These are phyloP conservation scores for Rubia peregrina DNA, from an alignment of 305 asterid genomes.

Conservation along the genomic window DNA sequence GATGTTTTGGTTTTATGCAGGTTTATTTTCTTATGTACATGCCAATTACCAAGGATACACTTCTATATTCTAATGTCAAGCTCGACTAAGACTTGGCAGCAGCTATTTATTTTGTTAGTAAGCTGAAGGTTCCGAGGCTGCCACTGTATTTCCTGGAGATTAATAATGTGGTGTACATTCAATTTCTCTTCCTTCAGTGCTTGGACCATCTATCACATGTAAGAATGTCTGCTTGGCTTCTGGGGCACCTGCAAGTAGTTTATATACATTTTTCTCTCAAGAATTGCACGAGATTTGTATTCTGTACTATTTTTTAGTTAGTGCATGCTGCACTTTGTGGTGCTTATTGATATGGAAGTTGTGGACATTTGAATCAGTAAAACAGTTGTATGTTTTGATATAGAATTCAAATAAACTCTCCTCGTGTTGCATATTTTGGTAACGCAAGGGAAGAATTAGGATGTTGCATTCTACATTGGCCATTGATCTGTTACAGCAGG, in stretches of 20 bases:
- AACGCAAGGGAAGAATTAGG: not conserved
- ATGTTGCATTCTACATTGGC: not conserved
- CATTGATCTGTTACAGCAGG: too few relatives aligned
- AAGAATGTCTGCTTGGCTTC: not conserved
- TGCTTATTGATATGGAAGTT: not conserved
- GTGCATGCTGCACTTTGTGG: not conserved
- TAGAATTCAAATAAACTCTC: not conserved
- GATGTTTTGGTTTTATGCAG: conserved; percentile 45
- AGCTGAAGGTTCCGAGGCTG: conserved; percentile 7
- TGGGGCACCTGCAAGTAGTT: not conserved
- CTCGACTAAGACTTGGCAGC: conserved; percentile 48
- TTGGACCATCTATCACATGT: not conserved
- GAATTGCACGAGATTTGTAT: not conserved
- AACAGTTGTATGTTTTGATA: not conserved
- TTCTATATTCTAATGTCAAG: conserved; percentile 83
- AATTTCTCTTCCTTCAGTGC: not conserved
- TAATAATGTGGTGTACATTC: conserved; percentile 8
- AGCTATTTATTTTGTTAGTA: conserved; percentile 9
- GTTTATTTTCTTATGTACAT: conserved; percentile 56
- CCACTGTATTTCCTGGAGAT: conserved; percentile 1
- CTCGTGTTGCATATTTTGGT: not conserved
- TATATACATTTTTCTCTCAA: not conserved
- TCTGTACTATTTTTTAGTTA: not conserved
- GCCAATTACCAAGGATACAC: conserved; percentile 94
- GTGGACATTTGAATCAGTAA: not conserved